phyloP scores from a whole-genome alignment of 2,329 filamentous ascomycete species.

The Amauroascus verrucosus region DNA sequence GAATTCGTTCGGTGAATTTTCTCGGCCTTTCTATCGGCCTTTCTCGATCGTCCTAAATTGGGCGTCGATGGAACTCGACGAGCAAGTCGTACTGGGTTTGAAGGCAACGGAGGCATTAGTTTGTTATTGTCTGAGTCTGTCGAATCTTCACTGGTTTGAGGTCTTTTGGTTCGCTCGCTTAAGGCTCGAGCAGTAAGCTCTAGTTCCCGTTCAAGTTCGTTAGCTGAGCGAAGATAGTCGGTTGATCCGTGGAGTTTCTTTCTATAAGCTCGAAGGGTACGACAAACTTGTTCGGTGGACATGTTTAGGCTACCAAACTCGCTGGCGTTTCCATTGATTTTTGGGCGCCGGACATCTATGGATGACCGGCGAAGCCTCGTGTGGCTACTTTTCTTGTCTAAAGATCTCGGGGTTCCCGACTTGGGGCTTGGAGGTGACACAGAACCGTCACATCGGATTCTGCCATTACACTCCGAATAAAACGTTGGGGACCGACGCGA shows the following conservation, averaged over 20 bases:
- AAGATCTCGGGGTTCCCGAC: constrained; percentile 21
- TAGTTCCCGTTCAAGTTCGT: constrained; percentile 50
- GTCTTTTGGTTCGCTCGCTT: constrained; percentile 23
- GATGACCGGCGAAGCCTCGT: constrained; percentile 38
- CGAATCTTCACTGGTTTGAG: constrained; percentile 26
- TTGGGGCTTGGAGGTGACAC: constrained; percentile 34
- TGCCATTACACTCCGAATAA: constrained; percentile 21
- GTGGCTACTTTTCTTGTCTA: constrained; percentile 23
- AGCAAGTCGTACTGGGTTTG: constrained; percentile 22
- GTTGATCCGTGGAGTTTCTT: constrained; percentile 45
- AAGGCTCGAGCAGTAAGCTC: constrained; percentile 33
- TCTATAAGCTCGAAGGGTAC: constrained; percentile 48
- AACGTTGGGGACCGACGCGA: constrained; percentile 26
- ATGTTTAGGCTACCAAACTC: constrained; percentile 41
- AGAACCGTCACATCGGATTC: constrained; percentile 23
- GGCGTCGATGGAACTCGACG: constrained; percentile 31
- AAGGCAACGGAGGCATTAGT: constrained; percentile 19
- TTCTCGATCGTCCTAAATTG: constrained; percentile 21
- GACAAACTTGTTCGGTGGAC: constrained; percentile 49
- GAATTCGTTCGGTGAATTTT: constrained; percentile 26
- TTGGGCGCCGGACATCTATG: constrained; percentile 39
- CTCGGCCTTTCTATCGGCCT: constrained; percentile 14
- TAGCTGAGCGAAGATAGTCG: constrained; percentile 41
- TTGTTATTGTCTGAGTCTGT: constrained; percentile 23
- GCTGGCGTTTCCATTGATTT: constrained; percentile 23